Evolutionary conservation across 2,329 filamentous ascomycete species (phyloP), one percentile per base, ranked within the genome.

Genomic region (Pestalotiopsis sp.): DNA sequence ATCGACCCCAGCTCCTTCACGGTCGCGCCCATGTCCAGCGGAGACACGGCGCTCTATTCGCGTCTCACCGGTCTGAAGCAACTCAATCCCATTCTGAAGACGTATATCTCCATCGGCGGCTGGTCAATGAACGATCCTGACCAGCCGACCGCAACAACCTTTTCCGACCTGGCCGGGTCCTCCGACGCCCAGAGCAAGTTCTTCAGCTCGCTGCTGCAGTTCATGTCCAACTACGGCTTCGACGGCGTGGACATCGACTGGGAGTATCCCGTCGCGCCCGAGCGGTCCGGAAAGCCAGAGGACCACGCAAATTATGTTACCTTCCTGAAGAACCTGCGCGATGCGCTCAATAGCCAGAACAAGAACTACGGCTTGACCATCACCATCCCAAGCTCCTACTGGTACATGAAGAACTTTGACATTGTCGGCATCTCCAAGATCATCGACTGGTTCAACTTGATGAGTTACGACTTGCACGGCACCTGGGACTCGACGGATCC

Each of bases 381-480:
- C 38, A 70, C 73, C 1, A 73, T 58, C 4, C 72, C 72, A 0
- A 49, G 68, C 1, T 68, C 64, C 2, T 73, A 69, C 66, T 75
- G 74, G 73, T 75, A 75, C 61, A 66, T 81, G 0, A 68, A 70
- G 0, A 66, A 71, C 38, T 81, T 81, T 20, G 73, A 78, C 20
- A 23, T 80, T 17, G 25, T 68, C 6, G 40, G 11, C 14, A 56
- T 68, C 41, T 11, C 17, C n/a, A 56, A 36, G 14, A 20, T 40
- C 27, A 23, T 31, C n/a, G 23, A n/a, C 20, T 66, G 49, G 45
- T 66, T 66, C 49, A 66, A 58, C 25, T 12, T 66, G 20, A 66
- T 66, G 64, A 38, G 13, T 31, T 58, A 66, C 20, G 58, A 61
- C 58, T 13, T 62, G 17, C 66, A 67, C 58, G 66, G 66, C n/a